These are phyloP conservation scores for Penicillium steckii DNA, from an alignment of 495 filamentous ascomycete species.

Conservation along the genomic window DNA sequence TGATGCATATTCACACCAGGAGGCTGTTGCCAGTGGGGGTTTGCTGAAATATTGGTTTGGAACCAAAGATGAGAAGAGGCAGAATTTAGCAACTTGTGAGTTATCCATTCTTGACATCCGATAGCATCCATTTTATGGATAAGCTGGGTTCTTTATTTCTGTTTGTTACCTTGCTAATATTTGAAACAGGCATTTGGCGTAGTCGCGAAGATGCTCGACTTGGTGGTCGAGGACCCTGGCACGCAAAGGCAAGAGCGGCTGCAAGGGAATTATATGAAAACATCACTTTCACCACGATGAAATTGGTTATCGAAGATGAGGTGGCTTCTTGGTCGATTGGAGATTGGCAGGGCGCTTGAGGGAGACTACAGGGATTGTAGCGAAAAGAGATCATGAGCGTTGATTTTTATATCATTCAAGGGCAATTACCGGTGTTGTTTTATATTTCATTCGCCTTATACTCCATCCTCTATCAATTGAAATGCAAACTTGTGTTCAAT, in stretches of 20 bases:
- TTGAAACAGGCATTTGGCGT: slow-evolving; percentile 61
- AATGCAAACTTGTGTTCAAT: no score
- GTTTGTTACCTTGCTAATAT: slow-evolving; percentile 11
- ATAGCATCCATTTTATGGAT: no score
- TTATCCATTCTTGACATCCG: no score
- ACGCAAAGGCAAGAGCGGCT: slow-evolving; percentile 39
- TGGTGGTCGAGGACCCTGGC: slow-evolving; percentile 62
- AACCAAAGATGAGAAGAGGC: slow-evolving; percentile 56
- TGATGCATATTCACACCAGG: slow-evolving; percentile 72
- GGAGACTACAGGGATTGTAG: background rate
- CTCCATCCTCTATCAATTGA: no score
- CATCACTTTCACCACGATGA: slow-evolving; percentile 60
- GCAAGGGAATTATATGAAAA: slow-evolving; percentile 45
- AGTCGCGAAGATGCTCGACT: slow-evolving; percentile 64
- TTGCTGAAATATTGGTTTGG: slow-evolving; percentile 91
- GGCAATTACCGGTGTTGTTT: no score
- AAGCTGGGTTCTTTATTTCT: background rate
- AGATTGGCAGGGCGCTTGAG: slow-evolving; percentile 47
- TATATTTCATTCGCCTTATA: no score
- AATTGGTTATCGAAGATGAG: slow-evolving; percentile 56
- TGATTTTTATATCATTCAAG: background rate
- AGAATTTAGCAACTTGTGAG: slow-evolving; percentile 73
- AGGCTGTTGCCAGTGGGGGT: slow-evolving; percentile 76
- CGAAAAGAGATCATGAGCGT: background rate
- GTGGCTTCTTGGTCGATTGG: slow-evolving; percentile 57